phyloP scores from a whole-genome alignment of 164 flowering plant genomes.

The Liquidambar formosana region DNA sequence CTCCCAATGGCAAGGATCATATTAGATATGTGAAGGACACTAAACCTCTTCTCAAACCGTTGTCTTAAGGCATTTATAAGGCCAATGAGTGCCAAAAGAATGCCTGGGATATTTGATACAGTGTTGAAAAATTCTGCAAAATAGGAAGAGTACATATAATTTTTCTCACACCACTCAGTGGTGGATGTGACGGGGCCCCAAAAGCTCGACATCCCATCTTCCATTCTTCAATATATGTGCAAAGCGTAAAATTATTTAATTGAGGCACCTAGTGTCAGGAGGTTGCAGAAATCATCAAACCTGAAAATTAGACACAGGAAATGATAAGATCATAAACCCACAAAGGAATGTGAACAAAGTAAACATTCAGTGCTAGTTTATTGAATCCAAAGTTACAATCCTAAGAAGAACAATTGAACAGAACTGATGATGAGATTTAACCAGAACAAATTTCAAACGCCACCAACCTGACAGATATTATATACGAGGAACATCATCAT shows the following conservation, averaged over 20 bases:
- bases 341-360: too few relatives aligned
- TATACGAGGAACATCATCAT: too few relatives aligned
- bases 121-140: conserved; percentile 87
- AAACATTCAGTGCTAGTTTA: too few relatives aligned
- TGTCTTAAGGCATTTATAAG: conserved; percentile 75
- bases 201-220: conserved; percentile 60
- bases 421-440: too few relatives aligned
- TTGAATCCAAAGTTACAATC: too few relatives aligned
- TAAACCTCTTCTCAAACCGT: conserved; percentile 86
- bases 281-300: too few relatives aligned
- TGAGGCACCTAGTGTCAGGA: too few relatives aligned
- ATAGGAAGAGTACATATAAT: conserved; percentile 67
- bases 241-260: neutral
- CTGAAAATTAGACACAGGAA: too few relatives aligned
- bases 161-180: conserved; percentile 80
- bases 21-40: conserved; percentile 78
- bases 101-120: conserved; percentile 65
- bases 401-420: too few relatives aligned
- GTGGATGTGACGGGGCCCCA: conserved; percentile 94
- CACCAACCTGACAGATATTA: too few relatives aligned
- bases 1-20: conserved; percentile 85
- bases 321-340: too few relatives aligned
- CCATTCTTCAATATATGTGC: conserved; percentile 43
- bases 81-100: conserved; percentile 75
- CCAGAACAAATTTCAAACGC: too few relatives aligned